Evolutionary conservation across 306 rosid genomes (phyloP).

Genomic region (Fragaria nilgerrensis): DNA sequence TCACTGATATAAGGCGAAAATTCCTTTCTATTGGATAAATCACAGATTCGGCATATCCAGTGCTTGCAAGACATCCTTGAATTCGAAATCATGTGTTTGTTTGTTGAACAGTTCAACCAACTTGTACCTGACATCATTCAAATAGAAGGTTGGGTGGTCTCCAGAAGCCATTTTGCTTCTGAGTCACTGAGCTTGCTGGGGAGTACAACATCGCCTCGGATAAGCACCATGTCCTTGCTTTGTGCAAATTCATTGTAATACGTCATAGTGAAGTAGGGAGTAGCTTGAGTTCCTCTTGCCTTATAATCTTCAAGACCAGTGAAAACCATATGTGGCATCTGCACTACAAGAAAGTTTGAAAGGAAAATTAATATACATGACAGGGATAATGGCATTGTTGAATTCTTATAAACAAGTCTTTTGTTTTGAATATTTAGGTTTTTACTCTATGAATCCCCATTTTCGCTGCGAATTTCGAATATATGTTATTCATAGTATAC

Average conservation of each 20-base stretch:
- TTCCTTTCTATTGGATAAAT: conserved; percentile 6
- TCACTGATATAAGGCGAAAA: neutral
- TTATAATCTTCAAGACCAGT: conserved; percentile 95
- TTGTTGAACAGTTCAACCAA: conserved; percentile 83
- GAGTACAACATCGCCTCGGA: conserved; percentile 82
- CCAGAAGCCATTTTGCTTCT: conserved; percentile 84
- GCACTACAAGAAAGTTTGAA: conserved; percentile 54
- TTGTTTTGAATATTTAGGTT: neutral
- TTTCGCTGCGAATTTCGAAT: neutral
- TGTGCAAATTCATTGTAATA: conserved; percentile 83
- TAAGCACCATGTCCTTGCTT: conserved; percentile 78
- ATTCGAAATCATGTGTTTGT: conserved; percentile 82
- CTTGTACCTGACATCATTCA: conserved; percentile 72
- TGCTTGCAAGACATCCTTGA: conserved; percentile 80
- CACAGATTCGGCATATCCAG: conserved; percentile 70
- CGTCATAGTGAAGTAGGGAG: conserved; percentile 71
- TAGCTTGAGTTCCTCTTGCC: conserved; percentile 89
- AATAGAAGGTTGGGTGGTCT: conserved; percentile 78
- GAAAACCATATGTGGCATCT: conserved; percentile 72
- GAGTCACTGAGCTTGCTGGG: conserved; percentile 72
- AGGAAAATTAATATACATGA: conserved; percentile 2
- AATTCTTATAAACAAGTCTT: neutral
- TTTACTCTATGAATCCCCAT: neutral
- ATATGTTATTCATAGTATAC: neutral
- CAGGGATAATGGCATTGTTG: neutral